These are phyloP conservation scores for Durusdinium trenchii DNA, from an alignment of 73 alveolate species.

Conservation along the genomic window DNA sequence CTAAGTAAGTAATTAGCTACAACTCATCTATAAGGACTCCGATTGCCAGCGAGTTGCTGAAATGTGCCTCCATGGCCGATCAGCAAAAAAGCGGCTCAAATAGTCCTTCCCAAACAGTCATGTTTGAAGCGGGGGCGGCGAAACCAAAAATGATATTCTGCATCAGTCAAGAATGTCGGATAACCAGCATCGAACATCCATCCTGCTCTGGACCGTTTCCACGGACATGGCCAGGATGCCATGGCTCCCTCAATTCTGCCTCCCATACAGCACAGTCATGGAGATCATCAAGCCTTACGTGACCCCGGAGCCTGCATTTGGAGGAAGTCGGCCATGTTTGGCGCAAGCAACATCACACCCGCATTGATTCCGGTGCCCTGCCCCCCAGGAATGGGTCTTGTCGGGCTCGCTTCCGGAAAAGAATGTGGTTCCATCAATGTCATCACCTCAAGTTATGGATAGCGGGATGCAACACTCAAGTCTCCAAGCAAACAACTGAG, in stretches of 20 bases:
- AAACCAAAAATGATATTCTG: not conserved
- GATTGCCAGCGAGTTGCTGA: conserved; percentile 31
- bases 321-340: conserved; percentile 38
- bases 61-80: conserved; percentile 91
- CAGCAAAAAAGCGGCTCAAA: conserved; percentile 89
- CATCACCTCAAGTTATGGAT: conserved; percentile 1
- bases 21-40: not conserved
- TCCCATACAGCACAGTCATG: not conserved
- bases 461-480: too few relatives aligned
- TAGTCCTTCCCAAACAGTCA: conserved; percentile 42
- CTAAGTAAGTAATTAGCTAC: not conserved
- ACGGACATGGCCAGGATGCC: conserved; percentile 65
- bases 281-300: too few relatives aligned
- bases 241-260: conserved; percentile 75
- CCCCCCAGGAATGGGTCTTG: conserved; percentile 70
- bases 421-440: conserved; percentile 59
- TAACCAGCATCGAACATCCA: not conserved
- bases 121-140: not conserved
- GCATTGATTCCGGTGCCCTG: conserved; percentile 96
- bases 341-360: conserved; percentile 89
- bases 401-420: conserved; percentile 61
- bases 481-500: too few relatives aligned
- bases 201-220: conserved; percentile 95
- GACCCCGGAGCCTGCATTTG: conserved; percentile 44
- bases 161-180: not conserved